Conservation (phyloP, 208 protist genomes). For the Herpetomonas tarakana region DNA sequence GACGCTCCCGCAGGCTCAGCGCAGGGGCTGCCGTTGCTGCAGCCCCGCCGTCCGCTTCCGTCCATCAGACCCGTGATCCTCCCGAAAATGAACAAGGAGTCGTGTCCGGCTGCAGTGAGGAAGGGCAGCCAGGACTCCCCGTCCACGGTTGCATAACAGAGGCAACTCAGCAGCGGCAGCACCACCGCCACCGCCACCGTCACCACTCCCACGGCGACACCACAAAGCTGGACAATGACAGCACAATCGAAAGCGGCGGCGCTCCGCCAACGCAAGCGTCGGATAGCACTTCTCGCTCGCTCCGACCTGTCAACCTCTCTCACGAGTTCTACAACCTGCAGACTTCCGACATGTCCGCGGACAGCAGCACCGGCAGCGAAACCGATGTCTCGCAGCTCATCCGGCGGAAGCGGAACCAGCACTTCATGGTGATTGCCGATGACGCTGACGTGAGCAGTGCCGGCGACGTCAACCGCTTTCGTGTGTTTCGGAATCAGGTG, state of each 20-base stretch:
- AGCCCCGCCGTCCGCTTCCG: too few species aligned
- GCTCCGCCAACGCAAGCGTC: not conserved
- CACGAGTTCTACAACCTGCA: not conserved
- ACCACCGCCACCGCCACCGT: not conserved
- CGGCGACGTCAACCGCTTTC: conserved; percentile 5
- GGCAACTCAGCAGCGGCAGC: not conserved
- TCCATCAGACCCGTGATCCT: too few species aligned
- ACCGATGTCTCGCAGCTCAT: not conserved
- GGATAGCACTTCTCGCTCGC: not conserved
- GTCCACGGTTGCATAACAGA: too few species aligned
- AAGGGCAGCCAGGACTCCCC: not conserved
- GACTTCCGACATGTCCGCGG: not conserved
- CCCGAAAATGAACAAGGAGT: too few species aligned
- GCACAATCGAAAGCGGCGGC: not conserved
- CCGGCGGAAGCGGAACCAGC: not conserved
- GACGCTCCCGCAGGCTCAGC: not conserved
- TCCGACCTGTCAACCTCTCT: not conserved
- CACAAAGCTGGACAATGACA: not conserved
- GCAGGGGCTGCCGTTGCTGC: too few species aligned
- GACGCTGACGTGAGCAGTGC: not conserved
- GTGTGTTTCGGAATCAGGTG: conserved; percentile 1
- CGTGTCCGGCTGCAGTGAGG: not conserved
- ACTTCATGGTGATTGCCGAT: conserved; percentile 8
- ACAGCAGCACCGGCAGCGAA: conserved; percentile 5
- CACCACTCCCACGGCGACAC: not conserved